These are phyloP conservation scores for Umbelopsis sp. DNA, from an alignment of 192 early-diverging fungal species.

Conservation along the genomic window DNA sequence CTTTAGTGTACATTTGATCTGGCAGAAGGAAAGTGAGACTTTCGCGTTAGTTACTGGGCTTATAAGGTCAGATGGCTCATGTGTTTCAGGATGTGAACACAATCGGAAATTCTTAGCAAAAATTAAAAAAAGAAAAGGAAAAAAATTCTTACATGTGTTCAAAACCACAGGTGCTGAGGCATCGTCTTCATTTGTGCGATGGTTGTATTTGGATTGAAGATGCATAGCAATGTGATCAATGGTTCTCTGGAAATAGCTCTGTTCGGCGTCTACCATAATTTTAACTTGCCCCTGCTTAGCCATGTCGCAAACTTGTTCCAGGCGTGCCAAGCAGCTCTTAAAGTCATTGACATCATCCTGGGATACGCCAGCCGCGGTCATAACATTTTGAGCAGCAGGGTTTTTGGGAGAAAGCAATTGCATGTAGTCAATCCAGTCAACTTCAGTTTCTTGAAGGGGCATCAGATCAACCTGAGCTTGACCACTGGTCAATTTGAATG, in stretches of 20 bases:
- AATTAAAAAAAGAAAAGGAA: not conserved
- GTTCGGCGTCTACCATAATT: constrained; percentile 92
- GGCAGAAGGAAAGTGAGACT: not conserved
- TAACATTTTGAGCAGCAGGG: not conserved
- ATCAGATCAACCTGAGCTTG: constrained; percentile 6
- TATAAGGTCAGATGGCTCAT: not conserved
- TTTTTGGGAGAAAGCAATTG: constrained; percentile 26
- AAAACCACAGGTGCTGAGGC: constrained; percentile 66
- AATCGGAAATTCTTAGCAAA: constrained; percentile 2
- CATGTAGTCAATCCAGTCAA: constrained; percentile 24
- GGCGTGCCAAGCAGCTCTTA: constrained; percentile 63
- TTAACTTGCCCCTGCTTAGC: constrained; percentile 68
- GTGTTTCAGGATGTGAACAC: constrained; percentile 17
- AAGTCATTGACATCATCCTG: constrained; percentile 61
- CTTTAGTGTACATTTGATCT: constrained; percentile 89
- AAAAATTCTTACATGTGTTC: constrained; percentile 75
- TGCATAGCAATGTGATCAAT: constrained; percentile 83
- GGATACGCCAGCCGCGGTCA: not conserved
- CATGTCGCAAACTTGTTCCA: constrained; percentile 68
- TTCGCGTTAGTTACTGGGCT: not conserved
- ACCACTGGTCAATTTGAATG: constrained; percentile 6
- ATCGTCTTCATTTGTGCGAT: constrained; percentile 19
- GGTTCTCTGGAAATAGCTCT: constrained; percentile 89
- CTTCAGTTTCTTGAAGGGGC: constrained; percentile 1
- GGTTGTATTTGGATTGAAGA: constrained; percentile 76